Base-by-base conservation (phyloP, 1,284 basidiomycete genomes). In the Irpex sp. region DNA sequence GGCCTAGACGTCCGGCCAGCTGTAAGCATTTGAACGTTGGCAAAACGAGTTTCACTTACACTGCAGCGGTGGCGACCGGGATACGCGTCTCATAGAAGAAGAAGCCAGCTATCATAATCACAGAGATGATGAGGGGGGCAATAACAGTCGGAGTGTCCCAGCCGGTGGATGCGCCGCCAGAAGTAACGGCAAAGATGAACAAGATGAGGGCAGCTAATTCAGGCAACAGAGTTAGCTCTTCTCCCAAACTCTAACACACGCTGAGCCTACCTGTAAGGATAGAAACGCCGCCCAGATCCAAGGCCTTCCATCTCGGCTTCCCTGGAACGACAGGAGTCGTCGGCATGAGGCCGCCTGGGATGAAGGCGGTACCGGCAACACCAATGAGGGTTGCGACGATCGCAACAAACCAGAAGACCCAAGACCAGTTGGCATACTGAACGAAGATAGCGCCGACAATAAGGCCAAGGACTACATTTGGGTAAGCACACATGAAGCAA, bases 131-230 rank as follows among this genome's bases (percentile, higher is more conserved):
- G 21, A 83, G 72, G 3, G 81, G 79, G 7, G 72, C 77, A 39
- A 83, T 68, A 19, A 81, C 79, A 4, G 58, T 67, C 0, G 77
- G 77, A 0, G 77, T 72, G 0, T 66, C 71, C 82, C 82, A 84
- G 13, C 81, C 80, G 8, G 68, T 64, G 1, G 73, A 71, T 2
- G 80, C 78, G 9, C 53, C 53, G 1, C 80, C 81, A 5, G 79
- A 78, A 2, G 82, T 84, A 33, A 83, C 70, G 1, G 78, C 79
- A 65, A 79, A 83, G 46, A 83, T 78, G 69, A 84, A 81, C 17
- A 83, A 70, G 51, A 74, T 69, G n/a, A 74, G 66, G 0, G 72
- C 72, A 11, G 66, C 72, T 74, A 58, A 5, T 55, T 33, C 56
- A 51, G 8, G 43, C 43, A 19, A 43, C 1, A 47, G 13, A 17